phyloP scores from a whole-genome alignment of 2,329 filamentous ascomycete species.

The Neofusicoccum umdonicola region DNA sequence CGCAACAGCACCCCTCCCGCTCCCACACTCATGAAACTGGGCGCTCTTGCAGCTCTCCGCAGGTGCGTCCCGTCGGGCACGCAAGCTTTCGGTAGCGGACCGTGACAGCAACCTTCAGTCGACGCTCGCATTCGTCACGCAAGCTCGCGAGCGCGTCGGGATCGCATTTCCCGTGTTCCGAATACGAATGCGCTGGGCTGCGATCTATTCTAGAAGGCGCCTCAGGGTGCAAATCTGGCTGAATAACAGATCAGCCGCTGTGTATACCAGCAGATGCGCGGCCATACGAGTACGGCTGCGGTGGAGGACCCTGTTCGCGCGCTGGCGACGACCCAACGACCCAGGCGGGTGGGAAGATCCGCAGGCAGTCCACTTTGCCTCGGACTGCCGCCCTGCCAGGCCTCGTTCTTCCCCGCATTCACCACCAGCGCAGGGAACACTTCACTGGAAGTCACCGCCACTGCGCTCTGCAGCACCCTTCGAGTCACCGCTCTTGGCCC shows the following conservation, averaged over 20 bases:
- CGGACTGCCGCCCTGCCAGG: background rate
- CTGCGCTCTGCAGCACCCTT: background rate
- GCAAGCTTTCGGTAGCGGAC: background rate
- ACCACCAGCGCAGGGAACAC: background rate
- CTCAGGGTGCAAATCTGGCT: background rate
- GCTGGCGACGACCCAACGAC: background rate
- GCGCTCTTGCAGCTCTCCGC: too few relatives aligned
- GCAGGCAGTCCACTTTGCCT: background rate
- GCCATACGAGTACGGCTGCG: background rate
- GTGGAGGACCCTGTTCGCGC: background rate
- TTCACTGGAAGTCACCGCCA: background rate
- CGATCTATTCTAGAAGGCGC: slow-evolving; percentile 2
- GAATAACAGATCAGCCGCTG: background rate
- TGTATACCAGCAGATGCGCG: background rate
- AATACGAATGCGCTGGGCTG: background rate
- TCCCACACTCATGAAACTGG: too few relatives aligned
- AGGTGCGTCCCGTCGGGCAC: background rate
- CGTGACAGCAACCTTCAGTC: background rate
- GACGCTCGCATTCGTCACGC: background rate
- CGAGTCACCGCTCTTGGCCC: slow-evolving; percentile 3
- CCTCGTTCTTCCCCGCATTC: background rate
- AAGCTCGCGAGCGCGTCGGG: background rate
- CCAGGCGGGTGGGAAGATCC: slow-evolving; percentile 3
- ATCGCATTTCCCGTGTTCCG: background rate
- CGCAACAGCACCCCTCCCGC: too few relatives aligned